phyloP scores from a whole-genome alignment of 2,329 filamentous ascomycete species.

The Davidsoniella virescens region DNA sequence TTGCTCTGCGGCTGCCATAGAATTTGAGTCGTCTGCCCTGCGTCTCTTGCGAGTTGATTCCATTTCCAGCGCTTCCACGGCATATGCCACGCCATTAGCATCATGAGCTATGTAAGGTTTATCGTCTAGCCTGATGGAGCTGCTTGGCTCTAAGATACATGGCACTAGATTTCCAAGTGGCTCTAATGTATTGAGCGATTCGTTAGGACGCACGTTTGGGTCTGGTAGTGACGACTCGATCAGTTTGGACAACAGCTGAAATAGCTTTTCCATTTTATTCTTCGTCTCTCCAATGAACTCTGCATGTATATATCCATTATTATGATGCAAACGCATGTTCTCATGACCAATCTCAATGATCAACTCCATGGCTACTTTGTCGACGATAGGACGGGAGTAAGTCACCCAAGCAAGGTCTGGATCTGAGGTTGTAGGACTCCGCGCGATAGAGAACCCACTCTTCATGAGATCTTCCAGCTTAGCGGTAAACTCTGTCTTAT shows the following conservation, averaged over 20 bases:
- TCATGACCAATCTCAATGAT: constrained; percentile 66
- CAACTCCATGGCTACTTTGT: constrained; percentile 49
- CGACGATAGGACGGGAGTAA: constrained; percentile 76
- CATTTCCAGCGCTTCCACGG: constrained; percentile 17
- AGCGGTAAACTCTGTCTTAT: constrained; percentile 59
- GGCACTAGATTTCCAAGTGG: constrained; percentile 28
- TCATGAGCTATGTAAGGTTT: constrained; percentile 24
- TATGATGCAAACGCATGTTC: constrained; percentile 39
- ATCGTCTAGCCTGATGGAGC: constrained; percentile 43
- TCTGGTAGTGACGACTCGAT: constrained; percentile 42
- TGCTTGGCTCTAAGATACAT: constrained; percentile 43
- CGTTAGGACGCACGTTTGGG: too few species aligned
- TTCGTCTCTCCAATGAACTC: constrained; percentile 61
- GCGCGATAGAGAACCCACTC: constrained; percentile 55
- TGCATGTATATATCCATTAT: constrained; percentile 29
- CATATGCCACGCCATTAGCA: constrained; percentile 15
- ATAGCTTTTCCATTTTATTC: constrained; percentile 52
- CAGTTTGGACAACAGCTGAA: constrained; percentile 70
- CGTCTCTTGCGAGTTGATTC: constrained; percentile 14
- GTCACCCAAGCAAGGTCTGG: constrained; percentile 39
- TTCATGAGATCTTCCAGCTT: constrained; percentile 78
- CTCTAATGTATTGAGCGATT: too few species aligned
- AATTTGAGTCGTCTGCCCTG: not conserved
- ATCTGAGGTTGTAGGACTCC: constrained; percentile 24
- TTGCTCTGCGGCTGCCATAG: constrained; percentile 18